Base-by-base conservation (phyloP, 345 rosid species). In the Hypericum perforatum region DNA sequence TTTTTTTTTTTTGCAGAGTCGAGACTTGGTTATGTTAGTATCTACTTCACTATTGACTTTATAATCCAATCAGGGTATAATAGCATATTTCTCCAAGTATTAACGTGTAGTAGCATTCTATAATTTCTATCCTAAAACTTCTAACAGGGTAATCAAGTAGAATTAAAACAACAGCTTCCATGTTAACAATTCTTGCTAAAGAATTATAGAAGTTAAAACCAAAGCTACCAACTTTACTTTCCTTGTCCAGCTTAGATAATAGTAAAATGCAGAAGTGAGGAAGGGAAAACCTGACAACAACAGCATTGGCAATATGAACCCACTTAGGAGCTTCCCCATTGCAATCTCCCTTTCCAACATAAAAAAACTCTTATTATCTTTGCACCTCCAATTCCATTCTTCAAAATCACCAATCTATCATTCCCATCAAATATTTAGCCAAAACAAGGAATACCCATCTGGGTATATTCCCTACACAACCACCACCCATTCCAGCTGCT, bases 241-340 rank as follows among this genome's bases (percentile, higher is more conserved):
- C 32, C 32, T 22, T 22, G 4, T 22, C 32, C 32, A 43, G 11
- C 38, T 43, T 11, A 9, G 32, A 43, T 16, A 45, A 11, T 11
- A 47, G 37, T 45, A 53, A 29, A 14, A 40, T 51, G 38, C 60
- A 52, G 32, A 22, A 4, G 32, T 22, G 32, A 22, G 32, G 32
- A 22, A 4, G 32, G 32, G 32, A 22, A 22, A 62, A 78, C 84
- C 76, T 67, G 78, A 62, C 39, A 78, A 60, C 43, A 78, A 76
- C 59, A 78, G 72, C 56, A 67, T 46, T 48, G 78, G 80, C 76
- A 78, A 70, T 9, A 71, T 63, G 58, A 78, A 73, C 50, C 78
- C 76, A 53, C 15, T 58, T 42, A 78, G 58, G 63, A 73, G 61
- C 43, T 52, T 61, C 69, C 75, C 80, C 78, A 75, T 78, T 43